Base-by-base conservation (phyloP, 116 monocot species). In the Cymodocea nodosa region DNA sequence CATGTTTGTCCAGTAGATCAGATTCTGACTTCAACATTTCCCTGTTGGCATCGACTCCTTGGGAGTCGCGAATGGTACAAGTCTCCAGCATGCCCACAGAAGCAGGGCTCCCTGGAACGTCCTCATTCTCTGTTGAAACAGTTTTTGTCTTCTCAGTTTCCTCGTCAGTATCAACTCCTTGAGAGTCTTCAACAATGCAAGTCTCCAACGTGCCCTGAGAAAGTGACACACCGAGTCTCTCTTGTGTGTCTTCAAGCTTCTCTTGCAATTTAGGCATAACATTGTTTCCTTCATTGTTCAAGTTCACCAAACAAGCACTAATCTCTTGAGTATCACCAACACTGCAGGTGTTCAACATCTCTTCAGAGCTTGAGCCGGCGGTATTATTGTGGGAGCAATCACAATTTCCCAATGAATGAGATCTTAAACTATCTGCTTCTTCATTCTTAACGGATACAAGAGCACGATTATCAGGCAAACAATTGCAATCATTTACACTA, bases 241-340 rank as follows among this genome's bases (percentile, higher is more conserved):
- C 66, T 66, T 24, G 20, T 24, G 16, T 25, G 10, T 40, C 64
- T 50, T 24, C 35, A 18, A 35, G 18, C 34, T 67, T 53, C 16
- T 53, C 66, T 36, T 48, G 48, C 10, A 49, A 23, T 0, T 23
- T 0, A 18, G 11, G 49, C 49, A 12, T 14, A 23, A 17, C 15
- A 11, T 19, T 64, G 11, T 49, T 49, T 10, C 16, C 64, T 22
- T 15, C 19, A 64, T 24, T 22, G 3, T n/a, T 44, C 23, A 23
- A 0, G 20, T 23, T 20, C 13, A 25, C 30, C 23, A 25, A 51
- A 64, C 23, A 2, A 51, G 30, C 35, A 30, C 24, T 24, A 15
- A 12, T 17, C 52, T 53, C 35, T 18, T 67, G 66, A 53, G 66
- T 35, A 67, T 67, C 66, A 24, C 52, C 53, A 35, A 53, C 53